A percentile compares a stretch with the other conserved stretches of the same genome.
These are phyloP conservation scores for Ambispora gerdemannii DNA, from an alignment of 192 early-diverging fungal genomes.

Conservation along the genomic window DNA sequence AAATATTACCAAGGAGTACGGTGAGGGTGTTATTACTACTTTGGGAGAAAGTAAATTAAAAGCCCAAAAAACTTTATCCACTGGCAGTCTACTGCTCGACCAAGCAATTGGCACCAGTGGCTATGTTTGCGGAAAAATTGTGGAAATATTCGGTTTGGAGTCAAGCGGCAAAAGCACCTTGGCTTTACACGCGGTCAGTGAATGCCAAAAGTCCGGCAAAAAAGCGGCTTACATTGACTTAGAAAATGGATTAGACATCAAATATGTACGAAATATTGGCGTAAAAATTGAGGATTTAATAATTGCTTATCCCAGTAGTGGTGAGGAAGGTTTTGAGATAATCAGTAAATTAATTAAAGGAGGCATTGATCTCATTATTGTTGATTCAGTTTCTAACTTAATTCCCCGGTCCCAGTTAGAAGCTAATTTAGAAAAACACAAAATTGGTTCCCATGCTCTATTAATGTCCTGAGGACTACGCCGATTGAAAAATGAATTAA, in stretches of 20 bases:
- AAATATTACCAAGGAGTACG: neutral
- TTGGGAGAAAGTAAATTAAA: neutral
- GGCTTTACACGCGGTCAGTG: neutral
- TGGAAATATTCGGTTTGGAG: neutral
- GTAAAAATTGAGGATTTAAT: constrained; percentile 11
- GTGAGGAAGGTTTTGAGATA: neutral
- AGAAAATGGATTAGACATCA: neutral
- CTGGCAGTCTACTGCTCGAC: neutral
- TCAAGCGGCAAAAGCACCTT: neutral
- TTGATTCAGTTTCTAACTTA: neutral
- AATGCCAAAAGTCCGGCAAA: neutral
- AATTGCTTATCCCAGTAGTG: neutral
- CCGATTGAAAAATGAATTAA: neutral
- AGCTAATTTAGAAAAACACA: neutral
- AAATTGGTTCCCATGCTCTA: neutral
- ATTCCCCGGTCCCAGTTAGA: neutral
- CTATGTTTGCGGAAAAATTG: neutral
- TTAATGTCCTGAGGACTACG: neutral
- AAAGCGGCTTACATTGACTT: neutral
- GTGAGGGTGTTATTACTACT: neutral
- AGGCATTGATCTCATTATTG: neutral
- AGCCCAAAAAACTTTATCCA: neutral
- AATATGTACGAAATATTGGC: constrained; percentile 5
- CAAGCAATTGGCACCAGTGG: neutral
- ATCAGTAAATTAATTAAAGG: neutral